A percentile compares a stretch with the other conserved stretches of the same genome.
phyloP scores from a whole-genome alignment of 768 basidiomycete genomes.

The Agaricus sinodeliciosus region DNA sequence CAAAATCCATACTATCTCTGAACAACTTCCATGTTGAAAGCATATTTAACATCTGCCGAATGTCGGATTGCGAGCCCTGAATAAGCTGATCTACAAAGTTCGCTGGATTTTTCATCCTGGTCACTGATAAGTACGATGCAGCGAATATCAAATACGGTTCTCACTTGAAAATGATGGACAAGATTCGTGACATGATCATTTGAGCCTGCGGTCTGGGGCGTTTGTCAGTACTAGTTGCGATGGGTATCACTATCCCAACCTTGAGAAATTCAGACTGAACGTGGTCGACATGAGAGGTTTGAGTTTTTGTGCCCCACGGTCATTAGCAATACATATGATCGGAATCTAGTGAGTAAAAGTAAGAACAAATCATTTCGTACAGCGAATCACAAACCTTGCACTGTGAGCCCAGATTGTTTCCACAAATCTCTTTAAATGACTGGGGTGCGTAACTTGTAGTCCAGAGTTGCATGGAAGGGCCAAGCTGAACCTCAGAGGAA shows the following conservation, averaged over 20 bases:
- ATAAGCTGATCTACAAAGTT: conserved; percentile 93
- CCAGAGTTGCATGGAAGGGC: conserved; percentile 74
- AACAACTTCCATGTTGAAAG: conserved; percentile 95
- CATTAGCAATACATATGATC: conserved; percentile 97
- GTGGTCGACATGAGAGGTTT: conserved; percentile 75
- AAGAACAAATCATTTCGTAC: conserved; percentile 25
- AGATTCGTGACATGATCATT: conserved; percentile 77
- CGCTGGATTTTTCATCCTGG: conserved; percentile 73
- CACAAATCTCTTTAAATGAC: conserved; percentile 84
- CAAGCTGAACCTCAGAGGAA: conserved; percentile 30
- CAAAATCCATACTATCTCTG: conserved; percentile 75
- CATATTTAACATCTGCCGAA: conserved; percentile 97
- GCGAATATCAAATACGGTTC: conserved; percentile 14
- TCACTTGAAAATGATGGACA: conserved; percentile 89
- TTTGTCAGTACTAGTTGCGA: conserved; percentile 7
- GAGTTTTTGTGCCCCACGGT: conserved; percentile 79
- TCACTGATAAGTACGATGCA: too few relatives aligned
- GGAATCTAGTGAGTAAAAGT: conserved; percentile 55
- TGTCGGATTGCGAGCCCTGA: conserved; percentile 85
- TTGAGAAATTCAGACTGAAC: conserved; percentile 69
- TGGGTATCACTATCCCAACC: conserved; percentile 33
- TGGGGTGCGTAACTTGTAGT: conserved; percentile 93
- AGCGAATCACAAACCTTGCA: too few relatives aligned
- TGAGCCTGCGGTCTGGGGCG: conserved; percentile 62
- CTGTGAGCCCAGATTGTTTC: too few relatives aligned